Conservation (phyloP, 2,329 filamentous ascomycete genomes). For the Aureobasidium sp. region DNA sequence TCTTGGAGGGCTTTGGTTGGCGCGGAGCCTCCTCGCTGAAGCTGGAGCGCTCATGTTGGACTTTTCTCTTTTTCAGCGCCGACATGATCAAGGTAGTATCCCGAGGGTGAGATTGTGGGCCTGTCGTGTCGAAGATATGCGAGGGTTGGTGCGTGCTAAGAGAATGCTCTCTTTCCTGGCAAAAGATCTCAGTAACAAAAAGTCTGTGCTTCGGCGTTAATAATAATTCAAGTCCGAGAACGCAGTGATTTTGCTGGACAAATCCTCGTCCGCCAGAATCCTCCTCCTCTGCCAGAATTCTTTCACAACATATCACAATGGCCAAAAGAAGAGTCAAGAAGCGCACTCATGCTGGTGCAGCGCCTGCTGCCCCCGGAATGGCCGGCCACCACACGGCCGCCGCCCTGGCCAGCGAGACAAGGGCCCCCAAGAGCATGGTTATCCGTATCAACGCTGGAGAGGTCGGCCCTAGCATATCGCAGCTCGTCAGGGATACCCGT, state of each 20-base stretch:
- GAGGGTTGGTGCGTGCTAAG: neutral
- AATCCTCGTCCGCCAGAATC: no score
- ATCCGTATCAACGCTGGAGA: slow-evolving; percentile 93
- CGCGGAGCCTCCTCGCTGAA: slow-evolving; percentile 6
- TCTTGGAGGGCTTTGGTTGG: slow-evolving; percentile 13
- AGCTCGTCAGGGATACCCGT: slow-evolving; percentile 84
- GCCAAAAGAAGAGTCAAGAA: slow-evolving; percentile 77
- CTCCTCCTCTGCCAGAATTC: no score
- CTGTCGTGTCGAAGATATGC: neutral
- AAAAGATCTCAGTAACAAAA: no score
- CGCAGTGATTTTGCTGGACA: no score
- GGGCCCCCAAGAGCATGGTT: slow-evolving; percentile 91
- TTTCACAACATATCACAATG: slow-evolving; percentile 46
- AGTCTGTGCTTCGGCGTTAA: neutral
- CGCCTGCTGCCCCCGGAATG: slow-evolving; percentile 59
- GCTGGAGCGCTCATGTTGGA: slow-evolving; percentile 19
- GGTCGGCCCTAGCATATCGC: slow-evolving; percentile 82
- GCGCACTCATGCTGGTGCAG: slow-evolving; percentile 69
- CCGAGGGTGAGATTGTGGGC: neutral
- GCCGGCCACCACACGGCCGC: slow-evolving; percentile 43
- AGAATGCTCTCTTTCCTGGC: no score
- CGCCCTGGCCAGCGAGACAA: slow-evolving; percentile 49
- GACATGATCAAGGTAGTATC: slow-evolving; percentile 25
- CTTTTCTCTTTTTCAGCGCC: slow-evolving; percentile 35
- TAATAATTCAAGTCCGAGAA: no score